Evolutionary conservation across 2,329 filamentous ascomycete species (phyloP).

Genomic region (Pseudopithomyces maydicus): DNA sequence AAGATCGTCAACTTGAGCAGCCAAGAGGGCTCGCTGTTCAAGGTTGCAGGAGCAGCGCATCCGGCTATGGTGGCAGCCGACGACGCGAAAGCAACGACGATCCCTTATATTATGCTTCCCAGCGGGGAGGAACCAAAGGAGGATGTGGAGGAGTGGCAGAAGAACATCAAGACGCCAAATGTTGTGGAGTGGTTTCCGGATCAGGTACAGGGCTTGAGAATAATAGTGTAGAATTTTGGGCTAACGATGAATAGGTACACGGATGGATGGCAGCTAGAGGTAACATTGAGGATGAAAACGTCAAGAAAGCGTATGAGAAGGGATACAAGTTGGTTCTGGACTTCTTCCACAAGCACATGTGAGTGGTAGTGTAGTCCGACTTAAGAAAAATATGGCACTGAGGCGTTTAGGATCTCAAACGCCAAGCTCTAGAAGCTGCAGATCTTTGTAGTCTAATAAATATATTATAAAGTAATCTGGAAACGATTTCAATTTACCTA

Average conservation of each 20-base stretch:
- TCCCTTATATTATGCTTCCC: conserved; percentile 63
- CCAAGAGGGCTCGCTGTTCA: conserved; percentile 59
- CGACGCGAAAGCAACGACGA: conserved; percentile 60
- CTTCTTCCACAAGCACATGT: conserved; percentile 60
- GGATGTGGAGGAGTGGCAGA: conserved; percentile 56
- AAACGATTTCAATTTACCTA: neutral
- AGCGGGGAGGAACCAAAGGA: conserved; percentile 61
- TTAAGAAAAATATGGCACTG: neutral
- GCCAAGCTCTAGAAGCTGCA: conserved; percentile 8
- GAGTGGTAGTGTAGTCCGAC: conserved; percentile 27
- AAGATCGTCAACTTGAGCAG: conserved; percentile 62
- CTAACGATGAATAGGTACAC: conserved; percentile 33
- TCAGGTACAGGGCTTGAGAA: conserved; percentile 30
- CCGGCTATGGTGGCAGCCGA: conserved; percentile 66
- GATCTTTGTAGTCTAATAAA: too few species aligned
- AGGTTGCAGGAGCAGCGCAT: conserved; percentile 61
- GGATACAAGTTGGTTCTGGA: conserved; percentile 56
- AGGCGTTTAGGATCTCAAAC: neutral
- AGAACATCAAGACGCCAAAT: conserved; percentile 53
- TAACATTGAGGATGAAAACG: conserved; percentile 53
- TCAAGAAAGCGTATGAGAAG: conserved; percentile 56
- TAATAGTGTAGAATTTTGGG: neutral
- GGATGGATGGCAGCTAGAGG: conserved; percentile 53
- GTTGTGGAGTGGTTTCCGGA: conserved; percentile 55
- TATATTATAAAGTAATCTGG: too few species aligned